phyloP scores from a whole-genome alignment of 2,329 filamentous ascomycete species.

The Incumbomyces lentus region DNA sequence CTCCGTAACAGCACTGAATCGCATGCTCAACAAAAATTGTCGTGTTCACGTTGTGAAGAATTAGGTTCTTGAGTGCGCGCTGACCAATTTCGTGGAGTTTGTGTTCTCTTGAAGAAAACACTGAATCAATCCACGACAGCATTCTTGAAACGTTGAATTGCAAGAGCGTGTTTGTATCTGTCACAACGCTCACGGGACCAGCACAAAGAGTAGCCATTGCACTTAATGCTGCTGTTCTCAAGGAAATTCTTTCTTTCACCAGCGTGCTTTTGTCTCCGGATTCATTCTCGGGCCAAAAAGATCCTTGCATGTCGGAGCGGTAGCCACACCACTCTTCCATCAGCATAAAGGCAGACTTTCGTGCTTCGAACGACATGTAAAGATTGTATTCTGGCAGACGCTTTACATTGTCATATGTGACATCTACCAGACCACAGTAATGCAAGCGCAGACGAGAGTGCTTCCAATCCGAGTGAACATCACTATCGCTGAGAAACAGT shows the following conservation, averaged over 20 bases:
- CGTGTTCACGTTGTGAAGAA: slow-evolving; percentile 81
- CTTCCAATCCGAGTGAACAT: slow-evolving; percentile 89
- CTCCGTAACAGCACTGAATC: slow-evolving; percentile 80
- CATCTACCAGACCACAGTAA: slow-evolving; percentile 89
- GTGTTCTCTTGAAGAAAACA: slow-evolving; percentile 86
- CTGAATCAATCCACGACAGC: slow-evolving; percentile 89
- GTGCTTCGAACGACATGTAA: slow-evolving; percentile 95
- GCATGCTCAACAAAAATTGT: slow-evolving; percentile 79
- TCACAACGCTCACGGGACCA: slow-evolving; percentile 72
- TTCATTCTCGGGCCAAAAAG: slow-evolving; percentile 83
- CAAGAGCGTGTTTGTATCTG: slow-evolving; percentile 74
- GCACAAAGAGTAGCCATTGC: slow-evolving; percentile 87
- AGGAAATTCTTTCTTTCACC: slow-evolving; percentile 92
- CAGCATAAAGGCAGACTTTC: slow-evolving; percentile 86
- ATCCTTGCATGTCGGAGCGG: background rate
- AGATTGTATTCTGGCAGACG: slow-evolving; percentile 71
- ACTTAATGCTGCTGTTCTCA: slow-evolving; percentile 80
- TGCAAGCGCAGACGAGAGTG: slow-evolving; percentile 86
- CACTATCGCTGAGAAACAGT: slow-evolving; percentile 85
- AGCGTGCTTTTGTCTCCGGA: slow-evolving; percentile 79
- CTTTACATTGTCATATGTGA: slow-evolving; percentile 84
- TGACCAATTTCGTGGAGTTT: slow-evolving; percentile 84
- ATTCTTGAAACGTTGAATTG: slow-evolving; percentile 89
- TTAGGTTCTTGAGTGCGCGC: slow-evolving; percentile 77
- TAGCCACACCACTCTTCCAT: slow-evolving; percentile 98